Evolutionary conservation across 495 filamentous ascomycete genomes (phyloP), one percentile per base, ranked within the genome.

Genomic region (Hypoxylon rickii): DNA sequence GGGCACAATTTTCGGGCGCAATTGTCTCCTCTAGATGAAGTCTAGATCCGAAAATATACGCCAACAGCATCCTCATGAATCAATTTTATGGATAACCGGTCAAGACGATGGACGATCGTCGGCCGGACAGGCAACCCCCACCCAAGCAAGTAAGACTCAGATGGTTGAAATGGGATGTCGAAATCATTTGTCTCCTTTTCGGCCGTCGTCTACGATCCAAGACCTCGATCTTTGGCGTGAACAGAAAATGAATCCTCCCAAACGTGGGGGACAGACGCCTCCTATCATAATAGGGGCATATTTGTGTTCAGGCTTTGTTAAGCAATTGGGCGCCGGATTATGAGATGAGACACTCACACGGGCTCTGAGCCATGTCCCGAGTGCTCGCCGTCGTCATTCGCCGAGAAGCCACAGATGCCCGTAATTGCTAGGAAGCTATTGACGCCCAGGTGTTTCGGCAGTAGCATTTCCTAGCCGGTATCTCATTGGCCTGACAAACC

Each of bases 301-400:
- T 37, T 42, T 15, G 16, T 34, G 31, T 18, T 34, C 31, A 1
- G 22, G 38, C 8, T 16, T 34, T 11, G 16, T 41, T 20, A 22
- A 31, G 16, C 18, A 47, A n/a, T 6, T 24, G 19, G 3, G 8
- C 20, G 26, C 11, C 21, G 34, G 26, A 15, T 52, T 31, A n/a
- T 42, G 22, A 51, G 22, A 21, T 11, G 20, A 49, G 41, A 37
- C 21, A 17, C 18, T 41, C 34, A 6, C 31, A 45, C 44, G 21
- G 42, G 32, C 37, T 6, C 13, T 13, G 32, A 55, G 41, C 50
- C 44, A 12, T 44, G 57, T 44, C 36, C 55, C 22, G 20, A 19
- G 24, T 13, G 42, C 36, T 13, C 29, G 15, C 31, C 13, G 33
- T 16, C 34, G 26, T 36, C 20, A 39, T 37, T 19, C 40, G 38